phyloP scores from a whole-genome alignment of 2,329 filamentous ascomycete genomes.

The Aspergillus ibericus region DNA sequence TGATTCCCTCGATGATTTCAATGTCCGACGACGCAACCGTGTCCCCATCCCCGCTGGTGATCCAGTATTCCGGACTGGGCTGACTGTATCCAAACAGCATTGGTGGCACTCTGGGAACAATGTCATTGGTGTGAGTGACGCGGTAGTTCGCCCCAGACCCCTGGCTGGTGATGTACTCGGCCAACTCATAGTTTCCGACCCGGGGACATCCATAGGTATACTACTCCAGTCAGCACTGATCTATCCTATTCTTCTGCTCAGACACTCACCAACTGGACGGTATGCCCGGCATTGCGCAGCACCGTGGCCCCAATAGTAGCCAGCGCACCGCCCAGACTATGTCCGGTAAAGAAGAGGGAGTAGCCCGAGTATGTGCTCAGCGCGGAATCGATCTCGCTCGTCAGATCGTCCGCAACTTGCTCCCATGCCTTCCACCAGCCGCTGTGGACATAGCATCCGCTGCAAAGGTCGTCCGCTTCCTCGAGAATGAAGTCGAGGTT shows the following conservation, averaged over 20 bases:
- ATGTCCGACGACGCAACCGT: constrained; percentile 35
- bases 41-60: constrained; percentile 32
- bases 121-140: constrained; percentile 40
- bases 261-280: constrained; percentile 45
- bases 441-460: constrained; percentile 42
- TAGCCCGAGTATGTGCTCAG: constrained; percentile 38
- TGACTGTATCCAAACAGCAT: constrained; percentile 35
- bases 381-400: constrained; percentile 37
- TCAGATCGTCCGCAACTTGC: constrained; percentile 36
- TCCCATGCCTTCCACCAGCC: constrained; percentile 54
- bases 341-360: constrained; percentile 49
- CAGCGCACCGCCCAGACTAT: constrained; percentile 55
- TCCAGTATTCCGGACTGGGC: constrained; percentile 44
- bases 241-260: neutral
- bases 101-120: constrained; percentile 41
- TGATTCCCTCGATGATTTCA: constrained; percentile 32
- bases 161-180: constrained; percentile 40
- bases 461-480: constrained; percentile 43
- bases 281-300: constrained; percentile 44
- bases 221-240: constrained; percentile 23
- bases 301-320: constrained; percentile 49
- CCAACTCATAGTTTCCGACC: constrained; percentile 41
- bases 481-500: constrained; percentile 30
- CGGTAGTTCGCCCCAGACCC: constrained; percentile 32
- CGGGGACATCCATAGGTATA: constrained; percentile 47